phyloP scores from a whole-genome alignment of 352 stramenopile genomes.

The Pythium rishiriense region DNA sequence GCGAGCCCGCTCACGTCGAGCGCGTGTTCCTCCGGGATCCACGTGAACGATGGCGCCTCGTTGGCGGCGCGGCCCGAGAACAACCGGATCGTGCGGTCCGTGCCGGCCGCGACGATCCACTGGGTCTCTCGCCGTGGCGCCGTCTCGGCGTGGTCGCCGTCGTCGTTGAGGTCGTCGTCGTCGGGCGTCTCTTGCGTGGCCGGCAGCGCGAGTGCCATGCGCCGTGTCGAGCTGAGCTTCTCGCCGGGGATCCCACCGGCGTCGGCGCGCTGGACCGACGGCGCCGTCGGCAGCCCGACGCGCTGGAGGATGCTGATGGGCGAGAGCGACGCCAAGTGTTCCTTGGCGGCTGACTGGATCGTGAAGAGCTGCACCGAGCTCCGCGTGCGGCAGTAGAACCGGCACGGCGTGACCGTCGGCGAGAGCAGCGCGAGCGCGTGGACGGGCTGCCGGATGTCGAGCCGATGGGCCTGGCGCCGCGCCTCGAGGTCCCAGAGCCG shows the following conservation, averaged over 20 bases:
- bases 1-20: constrained; percentile 61
- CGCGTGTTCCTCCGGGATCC: constrained; percentile 64
- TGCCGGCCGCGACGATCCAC: constrained; percentile 56
- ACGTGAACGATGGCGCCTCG: constrained; percentile 64
- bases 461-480: constrained; percentile 56
- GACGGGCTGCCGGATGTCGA: constrained; percentile 51
- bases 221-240: constrained; percentile 19
- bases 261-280: constrained; percentile 17
- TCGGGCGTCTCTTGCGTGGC: constrained; percentile 8
- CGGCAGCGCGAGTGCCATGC: neutral
- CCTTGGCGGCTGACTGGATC: constrained; percentile 71
- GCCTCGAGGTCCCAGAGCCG: constrained; percentile 71
- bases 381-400: constrained; percentile 64
- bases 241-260: constrained; percentile 23
- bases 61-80: constrained; percentile 50
- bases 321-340: constrained; percentile 57
- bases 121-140: constrained; percentile 31
- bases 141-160: neutral
- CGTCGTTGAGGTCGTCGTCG: neutral
- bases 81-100: constrained; percentile 68
- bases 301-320: constrained; percentile 60
- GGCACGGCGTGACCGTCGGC: constrained; percentile 34
- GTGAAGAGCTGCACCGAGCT: constrained; percentile 54
- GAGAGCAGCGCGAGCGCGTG: constrained; percentile 48
- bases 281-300: constrained; percentile 35